A percentile compares a stretch with the other conserved stretches of the same genome.
These are phyloP conservation scores for Calonectria naviculata DNA, from an alignment of 2,329 filamentous ascomycete genomes.

Conservation along the genomic window DNA sequence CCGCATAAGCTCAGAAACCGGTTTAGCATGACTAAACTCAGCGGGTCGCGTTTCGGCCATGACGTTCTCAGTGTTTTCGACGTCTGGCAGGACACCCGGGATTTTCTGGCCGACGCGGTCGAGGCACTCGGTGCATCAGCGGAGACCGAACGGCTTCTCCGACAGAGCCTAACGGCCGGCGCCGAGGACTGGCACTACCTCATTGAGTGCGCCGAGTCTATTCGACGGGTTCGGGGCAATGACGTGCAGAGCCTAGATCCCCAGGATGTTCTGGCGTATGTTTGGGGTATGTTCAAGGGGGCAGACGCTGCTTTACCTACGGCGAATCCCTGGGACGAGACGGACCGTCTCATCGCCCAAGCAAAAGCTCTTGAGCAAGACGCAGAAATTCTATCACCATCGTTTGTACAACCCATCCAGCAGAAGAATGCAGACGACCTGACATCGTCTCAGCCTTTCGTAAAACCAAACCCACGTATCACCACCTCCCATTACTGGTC, in stretches of 20 bases:
- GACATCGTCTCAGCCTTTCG: neutral
- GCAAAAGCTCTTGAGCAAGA: conserved; percentile 43
- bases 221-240: conserved; percentile 29
- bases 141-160: conserved; percentile 42
- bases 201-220: conserved; percentile 47
- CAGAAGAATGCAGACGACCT: neutral
- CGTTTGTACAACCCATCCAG: conserved; percentile 5
- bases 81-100: conserved; percentile 41
- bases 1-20: neutral
- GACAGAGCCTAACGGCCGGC: conserved; percentile 46
- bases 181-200: conserved; percentile 48
- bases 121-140: conserved; percentile 38
- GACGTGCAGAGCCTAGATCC: conserved; percentile 41
- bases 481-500: conserved; percentile 45
- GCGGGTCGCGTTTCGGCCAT: conserved; percentile 36
- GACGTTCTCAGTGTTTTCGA: conserved; percentile 47
- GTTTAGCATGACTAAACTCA: conserved; percentile 28
- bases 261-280: conserved; percentile 46
- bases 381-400: conserved; percentile 27
- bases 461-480: conserved; percentile 22
- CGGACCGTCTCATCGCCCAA: conserved; percentile 48
- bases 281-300: conserved; percentile 39
- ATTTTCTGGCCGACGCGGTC: conserved; percentile 47
- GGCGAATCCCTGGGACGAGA: conserved; percentile 45
- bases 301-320: conserved; percentile 3